Evolutionary conservation across 78 protist species (phyloP).

Genomic region (Dictyostelium purpureum): DNA sequence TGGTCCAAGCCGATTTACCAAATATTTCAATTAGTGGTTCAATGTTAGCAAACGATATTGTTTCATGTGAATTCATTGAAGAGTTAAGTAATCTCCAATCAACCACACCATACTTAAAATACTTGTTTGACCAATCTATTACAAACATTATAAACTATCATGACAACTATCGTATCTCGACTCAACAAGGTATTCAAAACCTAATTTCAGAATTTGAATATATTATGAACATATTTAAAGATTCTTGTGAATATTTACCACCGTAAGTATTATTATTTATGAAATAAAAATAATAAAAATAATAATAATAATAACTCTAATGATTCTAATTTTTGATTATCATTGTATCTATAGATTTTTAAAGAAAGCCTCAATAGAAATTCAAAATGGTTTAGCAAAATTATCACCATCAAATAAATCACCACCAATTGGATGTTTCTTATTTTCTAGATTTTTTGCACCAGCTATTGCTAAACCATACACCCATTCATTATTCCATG

Average conservation of each 20-base stretch:
- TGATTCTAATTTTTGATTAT: not conserved
- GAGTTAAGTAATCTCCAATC: conserved; percentile 26
- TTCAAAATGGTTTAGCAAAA: conserved; percentile 15
- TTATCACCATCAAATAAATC: conserved; percentile 1
- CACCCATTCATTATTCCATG: conserved; percentile 20
- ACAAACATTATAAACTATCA: conserved; percentile 39
- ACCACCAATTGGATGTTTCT: conserved; percentile 59
- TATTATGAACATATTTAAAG: conserved; percentile 40
- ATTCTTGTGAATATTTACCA: conserved; percentile 48
- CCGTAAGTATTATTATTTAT: conserved; percentile 31
- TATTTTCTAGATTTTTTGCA: conserved; percentile 52
- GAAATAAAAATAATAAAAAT: not conserved
- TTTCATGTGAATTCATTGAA: conserved; percentile 47
- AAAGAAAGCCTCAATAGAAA: conserved; percentile 32
- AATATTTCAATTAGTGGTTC: conserved; percentile 21
- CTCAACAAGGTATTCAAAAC: conserved; percentile 46
- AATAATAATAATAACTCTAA: not conserved
- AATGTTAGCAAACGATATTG: not conserved
- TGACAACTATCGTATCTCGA: conserved; percentile 5
- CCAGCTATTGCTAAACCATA: conserved; percentile 43
- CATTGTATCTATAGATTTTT: conserved; percentile 2
- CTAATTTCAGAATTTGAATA: conserved; percentile 27
- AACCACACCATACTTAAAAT: conserved; percentile 29
- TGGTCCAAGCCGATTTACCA: conserved; percentile 40
- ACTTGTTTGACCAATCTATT: conserved; percentile 50